A percentile compares a stretch with the other conserved stretches of the same genome.
phyloP scores from a whole-genome alignment of 495 filamentous ascomycete species.

The Hypoxylon rickii region DNA sequence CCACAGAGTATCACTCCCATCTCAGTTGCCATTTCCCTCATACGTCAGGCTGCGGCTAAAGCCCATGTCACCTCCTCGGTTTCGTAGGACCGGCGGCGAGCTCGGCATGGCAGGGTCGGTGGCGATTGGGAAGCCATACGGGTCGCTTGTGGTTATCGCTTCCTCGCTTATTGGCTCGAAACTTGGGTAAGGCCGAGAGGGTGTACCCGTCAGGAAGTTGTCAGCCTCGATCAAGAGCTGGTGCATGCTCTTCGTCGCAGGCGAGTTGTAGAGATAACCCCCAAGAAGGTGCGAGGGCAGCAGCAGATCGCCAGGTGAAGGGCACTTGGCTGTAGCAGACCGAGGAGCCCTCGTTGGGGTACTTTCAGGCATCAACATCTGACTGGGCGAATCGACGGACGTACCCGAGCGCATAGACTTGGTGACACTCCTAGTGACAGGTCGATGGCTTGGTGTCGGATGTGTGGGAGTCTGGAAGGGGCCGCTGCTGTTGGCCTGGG shows the following conservation, averaged over 20 bases:
- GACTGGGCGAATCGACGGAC: constrained; percentile 42
- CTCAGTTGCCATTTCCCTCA: too few relatives aligned
- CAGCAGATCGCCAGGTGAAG: constrained; percentile 41
- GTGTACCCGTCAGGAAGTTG: constrained; percentile 46
- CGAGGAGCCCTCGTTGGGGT: constrained; percentile 52
- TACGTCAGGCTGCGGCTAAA: neutral
- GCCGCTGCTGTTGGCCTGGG: constrained; percentile 51
- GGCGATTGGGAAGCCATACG: neutral
- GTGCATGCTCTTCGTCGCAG: constrained; percentile 63
- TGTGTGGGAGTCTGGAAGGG: constrained; percentile 62
- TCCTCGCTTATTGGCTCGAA: constrained; percentile 50
- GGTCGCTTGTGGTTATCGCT: constrained; percentile 30
- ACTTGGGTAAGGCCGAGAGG: constrained; percentile 45
- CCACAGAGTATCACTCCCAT: too few relatives aligned
- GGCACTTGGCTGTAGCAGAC: constrained; percentile 31
- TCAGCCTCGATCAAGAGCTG: constrained; percentile 62
- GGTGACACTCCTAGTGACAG: constrained; percentile 60
- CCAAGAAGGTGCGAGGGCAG: constrained; percentile 44
- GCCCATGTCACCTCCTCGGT: neutral
- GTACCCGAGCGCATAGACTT: constrained; percentile 52
- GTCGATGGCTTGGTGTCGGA: constrained; percentile 60
- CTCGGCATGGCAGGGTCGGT: neutral
- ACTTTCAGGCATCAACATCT: constrained; percentile 39
- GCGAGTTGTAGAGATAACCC: constrained; percentile 50
- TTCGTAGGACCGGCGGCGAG: neutral